Evolutionary conservation across 1,139 yeast species (phyloP).

Genomic region (Arxiozyma bovina): DNA sequence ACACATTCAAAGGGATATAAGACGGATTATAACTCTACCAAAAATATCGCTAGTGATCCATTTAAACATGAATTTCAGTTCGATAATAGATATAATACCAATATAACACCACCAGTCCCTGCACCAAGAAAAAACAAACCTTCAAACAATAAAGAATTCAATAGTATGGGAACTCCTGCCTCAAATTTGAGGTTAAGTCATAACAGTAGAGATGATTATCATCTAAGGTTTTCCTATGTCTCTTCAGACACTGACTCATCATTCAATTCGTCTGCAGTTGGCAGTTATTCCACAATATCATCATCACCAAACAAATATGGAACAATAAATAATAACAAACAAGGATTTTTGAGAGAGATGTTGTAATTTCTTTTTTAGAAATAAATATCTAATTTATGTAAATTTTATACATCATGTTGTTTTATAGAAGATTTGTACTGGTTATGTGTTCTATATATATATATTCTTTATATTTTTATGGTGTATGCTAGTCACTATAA

Average conservation of each 20-base stretch:
- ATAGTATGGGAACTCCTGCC: too few relatives aligned
- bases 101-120: slow-evolving; percentile 16
- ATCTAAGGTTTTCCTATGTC: slow-evolving; percentile 9
- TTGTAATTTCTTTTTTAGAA: slow-evolving; percentile 2
- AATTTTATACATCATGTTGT: too few relatives aligned
- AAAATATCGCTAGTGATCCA: slow-evolving; percentile 13
- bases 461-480: background rate
- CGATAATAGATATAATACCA: slow-evolving; percentile 10
- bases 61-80: slow-evolving; percentile 26
- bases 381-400: background rate
- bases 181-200: background rate
- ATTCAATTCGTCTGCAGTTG: slow-evolving; percentile 5
- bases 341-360: slow-evolving; percentile 15
- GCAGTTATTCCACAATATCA: slow-evolving; percentile 7
- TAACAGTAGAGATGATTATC: background rate
- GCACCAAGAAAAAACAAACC: slow-evolving; percentile 12
- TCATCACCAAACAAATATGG: slow-evolving; percentile 8
- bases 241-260: slow-evolving; percentile 10
- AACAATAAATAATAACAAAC: slow-evolving; percentile 1
- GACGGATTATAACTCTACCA: background rate
- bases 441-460: background rate
- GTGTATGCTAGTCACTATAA: too few relatives aligned
- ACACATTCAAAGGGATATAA: slow-evolving; percentile 10
- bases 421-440: background rate
- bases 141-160: background rate